Evolutionary conservation across 176 grass and related monocot genomes (phyloP), one percentile per base, ranked within the genome.

Genomic region (Oryza meridionalis): DNA sequence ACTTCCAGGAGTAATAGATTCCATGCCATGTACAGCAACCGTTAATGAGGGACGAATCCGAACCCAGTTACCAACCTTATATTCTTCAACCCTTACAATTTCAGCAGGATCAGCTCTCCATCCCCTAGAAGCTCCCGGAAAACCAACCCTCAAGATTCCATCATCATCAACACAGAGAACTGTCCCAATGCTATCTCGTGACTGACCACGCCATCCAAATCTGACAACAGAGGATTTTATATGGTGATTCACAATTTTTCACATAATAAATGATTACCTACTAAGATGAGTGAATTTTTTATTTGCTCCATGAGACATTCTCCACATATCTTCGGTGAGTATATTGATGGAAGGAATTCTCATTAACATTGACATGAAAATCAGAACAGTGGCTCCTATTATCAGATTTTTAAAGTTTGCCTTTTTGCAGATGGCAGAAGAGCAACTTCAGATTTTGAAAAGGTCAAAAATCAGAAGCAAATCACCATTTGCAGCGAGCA

Each of bases 91-190:
- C 88, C 96, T 95, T 92, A 96, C 96, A 61, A 99, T 93, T 88
- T 99, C 93, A 89, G 93, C 82, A 92, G 97, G 97, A 89, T 99
- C 97, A 78, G 97, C 97, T 85, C 97, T 91, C 97, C 97, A 99
- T 81, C 97, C 97, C 84, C 97, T 99, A 77, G 97, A 99, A 61
- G 93, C 91, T 88, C 97, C 97, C 31, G 97, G 97, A 90, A 99
- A 99, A 85, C 97, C 97, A 81, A 99, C 89, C 65, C 93, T 86
- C 86, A 99, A 92, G 38, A 93, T 99, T 50, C 97, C 97, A 87
- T 99, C 97, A 86, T 99, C 97, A 85, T 99, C 93, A 77, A 99
- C 93, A 92, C 97, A 99, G 11, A 99, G 93, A 76, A 99, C 90
- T 9, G 97, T 99, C 16, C 97, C 97, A 65, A 99, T 99, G 78